These are phyloP conservation scores for Jaltomata sinuosa DNA, from an alignment of 257 asterid genomes.

Conservation along the genomic window DNA sequence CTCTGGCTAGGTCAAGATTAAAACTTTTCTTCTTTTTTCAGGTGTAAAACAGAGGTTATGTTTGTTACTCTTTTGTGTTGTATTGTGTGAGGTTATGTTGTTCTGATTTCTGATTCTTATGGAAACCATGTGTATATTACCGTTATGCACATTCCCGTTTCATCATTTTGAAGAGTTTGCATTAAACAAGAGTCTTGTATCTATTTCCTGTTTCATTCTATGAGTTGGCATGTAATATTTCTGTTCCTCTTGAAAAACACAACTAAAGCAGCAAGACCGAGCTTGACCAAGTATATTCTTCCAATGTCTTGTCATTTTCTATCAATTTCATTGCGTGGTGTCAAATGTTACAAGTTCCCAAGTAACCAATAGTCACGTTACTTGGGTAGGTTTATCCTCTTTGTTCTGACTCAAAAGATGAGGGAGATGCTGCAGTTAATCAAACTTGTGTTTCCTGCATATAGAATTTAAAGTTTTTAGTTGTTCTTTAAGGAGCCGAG, in stretches of 20 bases:
- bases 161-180: not conserved
- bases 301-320: not conserved
- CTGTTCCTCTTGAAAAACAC: not conserved
- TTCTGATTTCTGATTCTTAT: not conserved
- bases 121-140: not conserved
- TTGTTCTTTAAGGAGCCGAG: not conserved
- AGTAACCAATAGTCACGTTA: not conserved
- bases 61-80: not conserved
- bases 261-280: not conserved
- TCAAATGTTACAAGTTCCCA: not conserved
- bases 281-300: not conserved
- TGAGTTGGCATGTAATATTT: not conserved
- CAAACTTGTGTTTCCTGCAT: not conserved
- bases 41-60: not conserved
- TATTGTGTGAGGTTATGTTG: not conserved
- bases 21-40: not conserved
- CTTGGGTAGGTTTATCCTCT: not conserved
- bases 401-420: not conserved
- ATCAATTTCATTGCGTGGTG: not conserved
- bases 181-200: not conserved
- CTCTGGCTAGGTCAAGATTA: not conserved
- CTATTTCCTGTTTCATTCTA: not conserved
- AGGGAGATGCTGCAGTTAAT: not conserved
- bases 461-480: not conserved
- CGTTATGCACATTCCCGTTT: not conserved